A percentile compares a stretch with the other conserved stretches of the same genome.
Evolutionary conservation across 2,329 filamentous ascomycete genomes (phyloP).

Genomic region (Pleurostoma richardsiae): DNA sequence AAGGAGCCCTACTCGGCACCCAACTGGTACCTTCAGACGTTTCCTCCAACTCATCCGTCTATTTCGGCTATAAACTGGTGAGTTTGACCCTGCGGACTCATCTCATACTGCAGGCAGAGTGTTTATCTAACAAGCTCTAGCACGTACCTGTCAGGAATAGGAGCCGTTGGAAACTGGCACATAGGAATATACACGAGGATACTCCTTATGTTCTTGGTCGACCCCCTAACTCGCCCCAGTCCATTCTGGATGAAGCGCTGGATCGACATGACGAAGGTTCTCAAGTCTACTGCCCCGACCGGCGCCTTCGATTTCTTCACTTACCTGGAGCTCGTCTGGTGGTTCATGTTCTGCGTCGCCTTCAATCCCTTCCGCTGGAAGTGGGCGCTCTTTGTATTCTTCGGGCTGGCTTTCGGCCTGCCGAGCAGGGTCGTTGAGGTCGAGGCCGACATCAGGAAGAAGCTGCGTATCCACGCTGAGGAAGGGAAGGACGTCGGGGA

Average conservation of each 20-base stretch:
- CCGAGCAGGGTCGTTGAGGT: conserved; percentile 61
- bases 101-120: no score
- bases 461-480: conserved; percentile 26
- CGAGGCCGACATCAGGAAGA: conserved; percentile 58
- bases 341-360: conserved; percentile 74
- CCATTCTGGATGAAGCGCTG: conserved; percentile 75
- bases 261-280: conserved; percentile 75
- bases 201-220: conserved; percentile 78
- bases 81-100: background rate
- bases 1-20: conserved; percentile 69
- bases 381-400: conserved; percentile 80
- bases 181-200: conserved; percentile 87
- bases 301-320: conserved; percentile 87
- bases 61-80: conserved; percentile 70
- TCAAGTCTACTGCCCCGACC: conserved; percentile 67
- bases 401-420: conserved; percentile 63
- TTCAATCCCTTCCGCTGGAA: conserved; percentile 89
- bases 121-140: conserved; percentile 26
- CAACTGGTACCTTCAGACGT: conserved; percentile 86
- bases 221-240: conserved; percentile 68
- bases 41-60: conserved; percentile 68
- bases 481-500: no score
- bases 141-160: conserved; percentile 77
- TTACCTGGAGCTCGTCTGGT: conserved; percentile 78
- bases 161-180: conserved; percentile 80